Evolutionary conservation across 2,329 filamentous ascomycete genomes (phyloP).

Genomic region (Tolypocladium paradoxum): DNA sequence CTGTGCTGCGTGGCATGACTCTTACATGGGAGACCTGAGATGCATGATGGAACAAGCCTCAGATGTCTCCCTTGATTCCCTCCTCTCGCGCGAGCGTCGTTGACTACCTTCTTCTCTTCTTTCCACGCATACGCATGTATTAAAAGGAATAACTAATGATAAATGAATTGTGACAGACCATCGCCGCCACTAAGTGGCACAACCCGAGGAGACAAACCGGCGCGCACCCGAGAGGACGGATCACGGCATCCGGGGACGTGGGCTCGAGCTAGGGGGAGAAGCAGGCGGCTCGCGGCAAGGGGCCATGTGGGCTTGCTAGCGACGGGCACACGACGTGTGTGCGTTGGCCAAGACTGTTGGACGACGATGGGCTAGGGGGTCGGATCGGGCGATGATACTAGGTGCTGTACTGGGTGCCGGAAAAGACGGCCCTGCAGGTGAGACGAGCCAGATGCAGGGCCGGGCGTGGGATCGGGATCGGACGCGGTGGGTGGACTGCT

Average conservation of each 20-base stretch:
- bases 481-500: neutral
- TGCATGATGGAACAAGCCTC: slow-evolving; percentile 15
- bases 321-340: neutral
- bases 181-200: slow-evolving; percentile 9
- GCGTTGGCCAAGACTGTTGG: neutral
- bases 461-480: neutral
- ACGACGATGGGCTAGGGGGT: neutral
- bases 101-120: neutral
- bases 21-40: slow-evolving; percentile 10
- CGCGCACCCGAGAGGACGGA: neutral
- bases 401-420: neutral
- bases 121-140: neutral
- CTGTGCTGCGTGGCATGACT: slow-evolving; percentile 16
- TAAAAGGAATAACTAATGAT: slow-evolving; percentile 5
- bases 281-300: neutral
- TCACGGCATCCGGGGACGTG: neutral
- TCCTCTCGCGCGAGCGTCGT: neutral
- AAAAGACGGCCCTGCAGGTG: neutral
- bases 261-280: neutral
- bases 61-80: slow-evolving; percentile 7
- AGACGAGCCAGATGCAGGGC: neutral
- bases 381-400: neutral
- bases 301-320: neutral
- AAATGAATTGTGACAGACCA: slow-evolving; percentile 10
- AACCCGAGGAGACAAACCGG: neutral